phyloP scores from a whole-genome alignment of 371 early-diverging fungal genomes.

The Rhizopus arrhizus region DNA sequence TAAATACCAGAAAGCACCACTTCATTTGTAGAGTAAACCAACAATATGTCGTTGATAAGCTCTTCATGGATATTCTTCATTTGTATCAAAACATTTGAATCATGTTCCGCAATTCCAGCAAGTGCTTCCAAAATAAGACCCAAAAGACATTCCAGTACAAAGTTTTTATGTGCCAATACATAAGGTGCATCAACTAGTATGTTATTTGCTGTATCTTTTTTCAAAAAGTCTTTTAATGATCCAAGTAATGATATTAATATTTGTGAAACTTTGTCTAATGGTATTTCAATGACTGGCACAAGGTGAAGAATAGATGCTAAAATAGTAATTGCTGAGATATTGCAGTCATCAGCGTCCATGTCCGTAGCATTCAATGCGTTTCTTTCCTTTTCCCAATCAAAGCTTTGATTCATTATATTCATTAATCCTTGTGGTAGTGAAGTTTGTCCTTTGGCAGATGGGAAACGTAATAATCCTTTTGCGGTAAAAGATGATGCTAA shows the following conservation, averaged over 20 bases:
- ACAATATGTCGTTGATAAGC: conserved; percentile 41
- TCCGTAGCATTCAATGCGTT: conserved; percentile 47
- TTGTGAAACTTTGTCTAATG: conserved; percentile 36
- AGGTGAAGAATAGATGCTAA: conserved; percentile 46
- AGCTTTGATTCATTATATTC: conserved; percentile 35
- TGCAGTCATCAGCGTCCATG: conserved; percentile 17
- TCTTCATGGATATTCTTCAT: conserved; percentile 26
- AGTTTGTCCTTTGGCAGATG: conserved; percentile 30
- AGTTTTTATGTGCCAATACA: conserved; percentile 57
- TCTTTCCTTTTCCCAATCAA: conserved; percentile 60
- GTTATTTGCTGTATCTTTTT: conserved; percentile 32
- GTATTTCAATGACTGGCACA: conserved; percentile 54
- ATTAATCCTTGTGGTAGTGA: conserved; percentile 41
- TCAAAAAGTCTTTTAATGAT: conserved; percentile 42
- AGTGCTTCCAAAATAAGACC: conserved; percentile 58
- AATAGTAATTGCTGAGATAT: conserved; percentile 18
- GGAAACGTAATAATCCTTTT: conserved; percentile 63
- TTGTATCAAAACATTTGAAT: conserved; percentile 18
- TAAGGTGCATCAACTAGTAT: conserved; percentile 43
- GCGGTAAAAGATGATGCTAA: conserved; percentile 56
- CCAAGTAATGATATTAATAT: conserved; percentile 42
- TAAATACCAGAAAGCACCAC: conserved; percentile 60
- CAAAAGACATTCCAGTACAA: conserved; percentile 55
- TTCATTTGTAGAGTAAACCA: conserved; percentile 55
- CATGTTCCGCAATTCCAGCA: conserved; percentile 40